Base-by-base conservation (phyloP, 2,329 filamentous ascomycete species). In the Colletotrichum sp. region DNA sequence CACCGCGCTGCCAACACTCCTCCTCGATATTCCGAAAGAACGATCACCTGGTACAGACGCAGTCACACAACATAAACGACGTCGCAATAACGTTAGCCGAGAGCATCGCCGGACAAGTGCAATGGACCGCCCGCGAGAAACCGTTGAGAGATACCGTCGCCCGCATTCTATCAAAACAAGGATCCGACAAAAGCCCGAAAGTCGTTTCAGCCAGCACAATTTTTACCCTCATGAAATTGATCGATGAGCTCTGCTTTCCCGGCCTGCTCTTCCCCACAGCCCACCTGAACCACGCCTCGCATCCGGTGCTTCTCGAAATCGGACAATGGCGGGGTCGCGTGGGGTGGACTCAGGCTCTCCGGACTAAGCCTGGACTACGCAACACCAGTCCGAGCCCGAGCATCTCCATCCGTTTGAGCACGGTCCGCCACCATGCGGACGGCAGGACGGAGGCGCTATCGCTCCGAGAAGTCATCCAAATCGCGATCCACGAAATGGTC, bases 391-490 rank as follows among this genome's bases (percentile, higher is more conserved):
- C 55, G 34, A 39, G 34, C 34, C 64, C 69, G 26, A 76, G 64
- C 70, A 73, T 76, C 64, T 44, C 49, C n/a, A 76, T 76, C 70
- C 73, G 70, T n/a, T n/a, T 76, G 73, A 76, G 70, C 73, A 76
- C 73, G 28, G 64, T 64, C 63, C 73, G 73, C 57, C 57, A 76
- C 59, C 70, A 28, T 44, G 39, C 15, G 28, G 57, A 64, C 44
- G 64, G 57, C 57, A 69, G 21, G 26, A 24, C 28, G 26, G 72
- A 67, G 30, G 32, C 18, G 8, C 28, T 24, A 81, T 85, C 65
- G 75, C 80, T 77, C 32, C 36, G 10, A n/a, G 81, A 82, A 36
- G 81, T 86, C 15, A 77, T 85, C 26, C 78, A 82, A 73, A 74
- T 78, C 34, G 78, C 85, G 2, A 76, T 85, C 2, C 78, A 80